Evolutionary conservation across 805 yeast species (phyloP).

Genomic region (Lipomyces lipofer): DNA sequence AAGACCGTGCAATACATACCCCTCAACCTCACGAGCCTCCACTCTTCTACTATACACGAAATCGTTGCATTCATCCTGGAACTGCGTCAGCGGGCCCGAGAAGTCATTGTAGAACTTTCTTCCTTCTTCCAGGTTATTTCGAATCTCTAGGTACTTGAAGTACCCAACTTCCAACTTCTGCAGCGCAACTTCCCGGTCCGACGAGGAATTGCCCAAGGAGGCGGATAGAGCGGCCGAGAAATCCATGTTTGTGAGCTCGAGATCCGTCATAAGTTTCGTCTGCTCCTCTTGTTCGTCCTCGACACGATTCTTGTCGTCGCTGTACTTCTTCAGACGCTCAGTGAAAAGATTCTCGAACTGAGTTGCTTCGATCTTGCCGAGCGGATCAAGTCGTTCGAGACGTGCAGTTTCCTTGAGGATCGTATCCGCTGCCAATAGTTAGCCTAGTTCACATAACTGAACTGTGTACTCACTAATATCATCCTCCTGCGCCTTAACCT

Average conservation of each 20-base stretch:
- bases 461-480: no score
- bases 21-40: slow-evolving; percentile 55
- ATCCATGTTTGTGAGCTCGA: slow-evolving; percentile 37
- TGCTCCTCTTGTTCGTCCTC: slow-evolving; percentile 46
- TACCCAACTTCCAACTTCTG: slow-evolving; percentile 54
- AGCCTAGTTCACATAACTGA: slow-evolving; percentile 3
- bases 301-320: slow-evolving; percentile 52
- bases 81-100: slow-evolving; percentile 47
- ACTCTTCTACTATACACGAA: slow-evolving; percentile 54
- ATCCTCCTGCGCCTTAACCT: slow-evolving; percentile 20
- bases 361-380: slow-evolving; percentile 23
- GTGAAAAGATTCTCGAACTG: slow-evolving; percentile 36
- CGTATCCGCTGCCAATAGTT: slow-evolving; percentile 8
- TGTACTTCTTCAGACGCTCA: slow-evolving; percentile 44
- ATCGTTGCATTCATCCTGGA: slow-evolving; percentile 52
- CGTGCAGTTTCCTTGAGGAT: slow-evolving; percentile 24
- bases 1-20: no score
- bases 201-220: slow-evolving; percentile 34
- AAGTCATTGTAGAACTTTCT: slow-evolving; percentile 68
- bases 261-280: slow-evolving; percentile 42
- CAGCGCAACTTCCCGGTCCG: slow-evolving; percentile 51
- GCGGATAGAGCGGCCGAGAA: slow-evolving; percentile 28
- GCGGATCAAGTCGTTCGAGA: slow-evolving; percentile 23
- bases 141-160: slow-evolving; percentile 55
- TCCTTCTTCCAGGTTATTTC: slow-evolving; percentile 66